These are phyloP conservation scores for Coemansia sp. DNA, from an alignment of 192 early-diverging fungal genomes.

Conservation along the genomic window DNA sequence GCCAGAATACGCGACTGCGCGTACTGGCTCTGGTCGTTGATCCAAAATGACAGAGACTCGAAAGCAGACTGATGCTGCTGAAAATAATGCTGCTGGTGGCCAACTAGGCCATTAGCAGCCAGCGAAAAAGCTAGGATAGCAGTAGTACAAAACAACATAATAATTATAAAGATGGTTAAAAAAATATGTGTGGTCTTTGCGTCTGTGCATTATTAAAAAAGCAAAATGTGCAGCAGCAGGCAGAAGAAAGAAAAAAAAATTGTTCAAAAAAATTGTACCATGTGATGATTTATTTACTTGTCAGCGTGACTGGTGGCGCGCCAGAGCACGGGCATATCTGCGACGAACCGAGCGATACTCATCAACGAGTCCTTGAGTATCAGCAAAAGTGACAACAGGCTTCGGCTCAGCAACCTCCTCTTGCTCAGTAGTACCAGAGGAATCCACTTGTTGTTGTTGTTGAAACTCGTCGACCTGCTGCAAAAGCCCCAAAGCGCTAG, in stretches of 20 bases:
- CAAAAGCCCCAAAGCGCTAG: conserved; percentile 10
- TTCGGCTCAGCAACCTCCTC: not conserved
- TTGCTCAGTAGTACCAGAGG: not conserved
- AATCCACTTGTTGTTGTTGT: not conserved
- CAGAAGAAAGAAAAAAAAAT: not conserved
- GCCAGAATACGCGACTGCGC: conserved; percentile 16
- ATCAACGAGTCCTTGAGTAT: conserved; percentile 15
- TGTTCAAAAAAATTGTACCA: not conserved
- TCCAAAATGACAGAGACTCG: conserved; percentile 9
- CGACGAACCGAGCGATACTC: conserved; percentile 35
- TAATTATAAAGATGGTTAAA: not conserved
- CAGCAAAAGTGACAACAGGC: not conserved
- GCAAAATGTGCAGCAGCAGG: too few relatives aligned
- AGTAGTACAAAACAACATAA: conserved; percentile 7
- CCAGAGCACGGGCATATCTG: conserved; percentile 21
- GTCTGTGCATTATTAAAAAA: too few relatives aligned
- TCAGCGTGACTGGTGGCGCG: conserved; percentile 14
- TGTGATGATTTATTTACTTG: too few relatives aligned
- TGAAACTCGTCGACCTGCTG: conserved; percentile 33
- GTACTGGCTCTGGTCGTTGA: conserved; percentile 3
- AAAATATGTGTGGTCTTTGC: too few relatives aligned
- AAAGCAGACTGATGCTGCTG: not conserved
- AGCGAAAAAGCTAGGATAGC: not conserved
- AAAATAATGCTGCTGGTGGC: not conserved
- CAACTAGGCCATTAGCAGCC: not conserved